Evolutionary conservation across 2,329 filamentous ascomycete genomes (phyloP), one percentile per base, ranked within the genome.

Genomic region (Waltergamsia citrina): DNA sequence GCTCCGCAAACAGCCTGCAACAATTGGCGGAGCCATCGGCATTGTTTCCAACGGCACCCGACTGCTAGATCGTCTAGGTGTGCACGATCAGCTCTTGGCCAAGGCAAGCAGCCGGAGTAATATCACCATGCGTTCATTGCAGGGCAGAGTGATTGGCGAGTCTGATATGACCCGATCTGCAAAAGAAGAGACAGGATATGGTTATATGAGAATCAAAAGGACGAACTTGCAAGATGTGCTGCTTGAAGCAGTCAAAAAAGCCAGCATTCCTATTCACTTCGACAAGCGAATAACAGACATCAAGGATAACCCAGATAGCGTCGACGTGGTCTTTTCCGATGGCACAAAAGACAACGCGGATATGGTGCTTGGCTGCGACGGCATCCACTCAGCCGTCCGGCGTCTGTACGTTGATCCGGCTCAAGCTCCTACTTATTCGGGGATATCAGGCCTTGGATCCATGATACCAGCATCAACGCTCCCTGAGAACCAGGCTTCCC

Each of bases 281-380:
- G 68, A 85, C 10, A 81, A 84, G 42, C 78, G 76, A 7, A 81
- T 84, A 27, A 51, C 81, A 30, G 82, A 70, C 47, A 63, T 65
- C 5, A 62, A 64, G 33, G 59, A 65, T 34, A 66, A 69, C 36
- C 76, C 76, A 9, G 70, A 78, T 6, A 56, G 83, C 32, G 67
- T 81, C 47, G 71, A 69, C 5, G 79, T 78, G 1, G 59, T 61
- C 38, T 56, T 82, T 44, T 71, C 68, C 1, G 62, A 82, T 40
- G 58, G 64, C 3, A 51, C 56, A 5, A 61, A 60, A 3, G 41
- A 47, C 2, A 48, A 41, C 7, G 45, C 45, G 17, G 48, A 37
- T 41, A 55, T 39, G 62, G 71, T 73, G 65, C 70, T 61, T 4
- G 64, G 70, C 30, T 65, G 60, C 42, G 59, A 67, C 22, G 61